Conservation (phyloP, 148 eudicot species). For the Gaultheria prostrata region DNA sequence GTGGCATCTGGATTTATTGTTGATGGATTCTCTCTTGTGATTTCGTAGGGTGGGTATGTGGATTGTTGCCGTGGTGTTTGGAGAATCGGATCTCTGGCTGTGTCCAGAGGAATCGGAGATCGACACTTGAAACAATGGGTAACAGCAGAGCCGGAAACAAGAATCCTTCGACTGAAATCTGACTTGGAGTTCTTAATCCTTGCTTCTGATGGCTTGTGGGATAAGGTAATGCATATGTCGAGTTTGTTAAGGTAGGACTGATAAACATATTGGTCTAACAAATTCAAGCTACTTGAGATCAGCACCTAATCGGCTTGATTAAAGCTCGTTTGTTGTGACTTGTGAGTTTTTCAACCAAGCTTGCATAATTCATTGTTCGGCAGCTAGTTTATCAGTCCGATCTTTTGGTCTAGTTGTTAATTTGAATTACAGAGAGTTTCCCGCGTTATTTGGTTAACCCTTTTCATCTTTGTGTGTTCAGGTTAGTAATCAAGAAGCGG, state of each 20-base stretch:
- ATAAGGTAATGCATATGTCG: conserved; percentile 35
- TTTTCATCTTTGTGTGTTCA: conserved; percentile 16
- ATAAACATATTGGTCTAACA: background rate
- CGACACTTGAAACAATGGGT: conserved; percentile 56
- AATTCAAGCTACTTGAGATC: background rate
- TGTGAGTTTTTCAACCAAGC: background rate
- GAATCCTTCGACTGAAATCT: conserved; percentile 26
- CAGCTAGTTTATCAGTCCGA: background rate
- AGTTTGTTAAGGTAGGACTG: background rate
- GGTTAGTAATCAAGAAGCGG: conserved; percentile 66
- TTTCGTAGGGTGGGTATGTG: conserved; percentile 59
- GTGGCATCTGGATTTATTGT: background rate
- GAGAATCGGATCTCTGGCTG: conserved; percentile 70
- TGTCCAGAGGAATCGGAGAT: conserved; percentile 66
- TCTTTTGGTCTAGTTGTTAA: background rate
- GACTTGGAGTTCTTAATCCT: conserved; percentile 54
- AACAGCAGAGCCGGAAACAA: conserved; percentile 57
- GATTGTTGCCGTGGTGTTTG: conserved; percentile 51
- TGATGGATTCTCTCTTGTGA: background rate
- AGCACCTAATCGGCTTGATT: background rate
- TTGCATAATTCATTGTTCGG: background rate
- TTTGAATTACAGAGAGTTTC: background rate
- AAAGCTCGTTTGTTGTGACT: background rate
- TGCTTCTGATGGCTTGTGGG: conserved; percentile 77
- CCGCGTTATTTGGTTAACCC: background rate